Base-by-base conservation (phyloP, 2,329 filamentous ascomycete species). In the Pestalotiopsis sp. region DNA sequence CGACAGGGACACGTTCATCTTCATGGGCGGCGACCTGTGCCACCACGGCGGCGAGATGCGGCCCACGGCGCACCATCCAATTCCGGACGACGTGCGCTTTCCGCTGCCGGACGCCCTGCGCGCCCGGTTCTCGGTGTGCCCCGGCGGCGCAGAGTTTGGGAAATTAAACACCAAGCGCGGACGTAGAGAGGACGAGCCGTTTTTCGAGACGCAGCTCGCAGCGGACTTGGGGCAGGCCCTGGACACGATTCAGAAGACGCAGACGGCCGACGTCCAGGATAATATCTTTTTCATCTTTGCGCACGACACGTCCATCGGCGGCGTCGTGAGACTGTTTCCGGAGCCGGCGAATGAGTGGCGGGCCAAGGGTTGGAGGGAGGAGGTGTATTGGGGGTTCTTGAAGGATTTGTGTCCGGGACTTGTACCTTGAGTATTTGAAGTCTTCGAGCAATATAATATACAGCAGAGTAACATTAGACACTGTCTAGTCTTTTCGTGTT, bases 21-120 rank as follows among this genome's bases (percentile, higher is more conserved):
- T 84, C 11, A 74, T 84, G 68, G 82, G 82, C 0, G 83, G 78
- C 2, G 83, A 85, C 68, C 71, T 79, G 20, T 83, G 79, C 17
- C 83, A 85, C 70, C 80, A 80, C 58, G 75, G 75, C 2, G 81
- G 81, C 23, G 74, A 77, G 40, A 73, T 83, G 12, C 73, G 82
- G 1, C 82, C 82, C 0, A 80, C 79, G 0, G 61, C 70, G 52
- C 76, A 78, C 68, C 68, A 79, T 0, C 79, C 79, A 1, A 61
- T 83, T 3, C 81, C 81, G 31, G 40, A 70, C 52, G 23, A 0
- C 1, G 36, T 60, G 11, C 7, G 40, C 1, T 45, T 60, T 56
- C 31, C 65, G 6, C 14, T 59, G 7, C 65, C n/a, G 4, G 27
- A 31, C n/a, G 31, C 27, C 1, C 56, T 45, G 31, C 52, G 49